Conservation (phyloP, 208 protist species). For the Novymonas esmeraldas region DNA sequence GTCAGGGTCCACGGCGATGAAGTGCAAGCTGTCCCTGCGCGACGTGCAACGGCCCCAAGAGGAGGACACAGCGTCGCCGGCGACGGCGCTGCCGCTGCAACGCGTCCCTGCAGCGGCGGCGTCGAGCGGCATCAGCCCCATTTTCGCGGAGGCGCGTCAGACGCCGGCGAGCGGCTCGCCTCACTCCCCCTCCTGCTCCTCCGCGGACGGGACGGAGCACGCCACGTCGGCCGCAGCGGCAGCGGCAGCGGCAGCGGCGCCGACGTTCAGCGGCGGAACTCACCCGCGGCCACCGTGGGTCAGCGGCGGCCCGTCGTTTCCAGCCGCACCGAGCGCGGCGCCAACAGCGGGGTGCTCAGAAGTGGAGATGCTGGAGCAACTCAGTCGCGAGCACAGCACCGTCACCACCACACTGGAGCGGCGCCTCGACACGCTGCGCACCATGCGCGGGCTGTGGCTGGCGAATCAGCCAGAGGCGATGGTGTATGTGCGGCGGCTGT, state of each 20-base stretch:
- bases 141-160: slow-evolving; percentile 8
- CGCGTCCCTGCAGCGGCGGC: slow-evolving; percentile 3
- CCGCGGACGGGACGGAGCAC: slow-evolving; percentile 4
- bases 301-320: slow-evolving; percentile 16
- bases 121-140: slow-evolving; percentile 14
- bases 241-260: not conserved
- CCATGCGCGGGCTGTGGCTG: slow-evolving; percentile 58
- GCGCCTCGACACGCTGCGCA: slow-evolving; percentile 53
- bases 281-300: slow-evolving; percentile 6
- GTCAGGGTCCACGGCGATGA: slow-evolving; percentile 42
- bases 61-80: not conserved
- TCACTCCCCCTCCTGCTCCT: not conserved
- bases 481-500: slow-evolving; percentile 49
- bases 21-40: slow-evolving; percentile 43
- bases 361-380: slow-evolving; percentile 36
- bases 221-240: not conserved
- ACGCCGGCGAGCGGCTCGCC: not conserved
- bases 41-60: not conserved
- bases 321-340: slow-evolving; percentile 7
- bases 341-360: slow-evolving; percentile 15
- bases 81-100: not conserved
- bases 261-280: not conserved
- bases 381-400: slow-evolving; percentile 30
- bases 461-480: slow-evolving; percentile 56
- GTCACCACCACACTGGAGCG: slow-evolving; percentile 43